phyloP scores from a whole-genome alignment of 768 basidiomycete genomes.

The Postia placenta region DNA sequence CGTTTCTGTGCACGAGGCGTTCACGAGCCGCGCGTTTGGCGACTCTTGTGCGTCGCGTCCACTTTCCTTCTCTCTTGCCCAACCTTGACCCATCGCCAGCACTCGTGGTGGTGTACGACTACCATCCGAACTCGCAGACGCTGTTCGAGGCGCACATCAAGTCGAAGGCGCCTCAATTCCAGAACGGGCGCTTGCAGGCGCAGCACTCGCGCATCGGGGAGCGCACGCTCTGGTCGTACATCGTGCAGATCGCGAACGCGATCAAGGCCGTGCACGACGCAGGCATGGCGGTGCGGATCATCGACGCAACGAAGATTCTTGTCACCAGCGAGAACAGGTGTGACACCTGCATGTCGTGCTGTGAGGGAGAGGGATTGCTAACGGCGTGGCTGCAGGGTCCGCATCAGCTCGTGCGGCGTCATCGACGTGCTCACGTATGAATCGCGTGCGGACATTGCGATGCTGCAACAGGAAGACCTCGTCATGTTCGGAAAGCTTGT shows the following conservation, averaged over 20 bases:
- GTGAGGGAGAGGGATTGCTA: no score
- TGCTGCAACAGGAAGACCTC: conserved; percentile 85
- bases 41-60: conserved; percentile 70
- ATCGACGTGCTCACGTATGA: conserved; percentile 83
- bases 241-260: conserved; percentile 84
- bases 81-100: conserved; percentile 31
- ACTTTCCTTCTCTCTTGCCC: not conserved
- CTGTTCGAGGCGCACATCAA: conserved; percentile 76
- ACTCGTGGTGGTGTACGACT: conserved; percentile 87
- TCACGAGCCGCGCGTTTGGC: conserved; percentile 88
- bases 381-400: conserved; percentile 42
- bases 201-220: conserved; percentile 52
- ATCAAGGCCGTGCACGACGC: conserved; percentile 82
- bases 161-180: conserved; percentile 35
- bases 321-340: conserved; percentile 88
- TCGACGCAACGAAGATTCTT: conserved; percentile 85
- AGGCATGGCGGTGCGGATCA: conserved; percentile 71
- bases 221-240: conserved; percentile 85
- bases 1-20: conserved; percentile 81
- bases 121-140: conserved; percentile 78
- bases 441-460: conserved; percentile 42
- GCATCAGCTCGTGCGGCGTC: conserved; percentile 83
- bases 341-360: not conserved
- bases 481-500: conserved; percentile 81
- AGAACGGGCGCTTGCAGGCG: conserved; percentile 30